Conservation (phyloP, 164 flowering plant species). For the Nelumbo lutea region DNA sequence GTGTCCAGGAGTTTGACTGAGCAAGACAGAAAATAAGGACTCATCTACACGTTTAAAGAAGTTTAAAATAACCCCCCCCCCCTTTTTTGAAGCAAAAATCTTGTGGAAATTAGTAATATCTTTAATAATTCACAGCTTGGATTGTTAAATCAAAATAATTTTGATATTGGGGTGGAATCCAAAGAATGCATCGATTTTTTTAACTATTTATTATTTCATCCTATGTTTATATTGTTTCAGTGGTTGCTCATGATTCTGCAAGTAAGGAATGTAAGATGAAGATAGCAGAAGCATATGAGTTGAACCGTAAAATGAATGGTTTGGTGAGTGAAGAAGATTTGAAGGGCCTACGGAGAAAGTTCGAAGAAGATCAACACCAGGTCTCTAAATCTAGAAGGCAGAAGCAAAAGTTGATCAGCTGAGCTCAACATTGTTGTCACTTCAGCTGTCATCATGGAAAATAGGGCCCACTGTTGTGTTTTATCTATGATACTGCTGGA, state of each 20-base stretch:
- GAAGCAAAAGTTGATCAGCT: slow-evolving; percentile 32
- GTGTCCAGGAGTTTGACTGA: no score
- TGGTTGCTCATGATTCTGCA: slow-evolving; percentile 74
- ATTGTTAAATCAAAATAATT: background rate
- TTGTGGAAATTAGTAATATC: background rate
- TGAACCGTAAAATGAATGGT: slow-evolving; percentile 52
- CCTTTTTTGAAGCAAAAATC: background rate
- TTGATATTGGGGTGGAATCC: background rate
- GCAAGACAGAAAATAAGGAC: no score
- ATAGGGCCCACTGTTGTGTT: background rate
- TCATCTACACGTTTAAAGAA: no score
- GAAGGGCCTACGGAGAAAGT: slow-evolving; percentile 45
- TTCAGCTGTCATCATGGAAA: background rate
- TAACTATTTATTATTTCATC: background rate
- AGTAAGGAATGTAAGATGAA: slow-evolving; percentile 76
- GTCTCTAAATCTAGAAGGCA: slow-evolving; percentile 30
- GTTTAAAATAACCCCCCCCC: no score
- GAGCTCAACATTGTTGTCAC: background rate
- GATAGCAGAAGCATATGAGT: slow-evolving; percentile 72
- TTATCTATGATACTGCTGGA: background rate
- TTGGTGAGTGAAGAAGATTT: slow-evolving; percentile 54
- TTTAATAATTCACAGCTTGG: background rate
- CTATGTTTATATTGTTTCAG: slow-evolving; percentile 32
- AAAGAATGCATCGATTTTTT: background rate
- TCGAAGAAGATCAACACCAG: slow-evolving; percentile 36